Percentiles rank a stretch among this genome's conserved stretches.
Conservation (phyloP, 805 yeast species). For the Candida silvicultrix region DNA sequence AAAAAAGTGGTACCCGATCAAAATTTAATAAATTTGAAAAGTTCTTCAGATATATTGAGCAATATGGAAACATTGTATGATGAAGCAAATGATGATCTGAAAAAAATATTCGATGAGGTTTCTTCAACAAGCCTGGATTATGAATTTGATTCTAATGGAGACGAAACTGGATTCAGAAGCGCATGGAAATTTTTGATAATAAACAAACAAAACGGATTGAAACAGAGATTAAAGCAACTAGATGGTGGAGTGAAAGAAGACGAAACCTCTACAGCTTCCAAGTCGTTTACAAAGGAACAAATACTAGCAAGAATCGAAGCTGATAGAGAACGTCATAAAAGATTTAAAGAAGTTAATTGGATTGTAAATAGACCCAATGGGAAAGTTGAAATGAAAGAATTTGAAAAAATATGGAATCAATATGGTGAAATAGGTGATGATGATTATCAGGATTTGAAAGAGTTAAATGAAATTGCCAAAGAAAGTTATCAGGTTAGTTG, state of each 20-base stretch:
- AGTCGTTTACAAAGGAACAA: slow-evolving; percentile 35
- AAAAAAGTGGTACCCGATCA: slow-evolving; percentile 30
- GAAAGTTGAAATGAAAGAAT: slow-evolving; percentile 37
- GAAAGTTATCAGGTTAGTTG: slow-evolving; percentile 34
- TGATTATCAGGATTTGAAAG: slow-evolving; percentile 46
- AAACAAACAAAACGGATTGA: slow-evolving; percentile 12
- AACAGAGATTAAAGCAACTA: slow-evolving; percentile 8
- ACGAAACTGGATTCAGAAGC: slow-evolving; percentile 11
- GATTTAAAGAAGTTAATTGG: slow-evolving; percentile 79
- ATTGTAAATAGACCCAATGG: slow-evolving; percentile 45
- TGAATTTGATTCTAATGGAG: neutral
- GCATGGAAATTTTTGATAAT: slow-evolving; percentile 18
- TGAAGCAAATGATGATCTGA: slow-evolving; percentile 3
- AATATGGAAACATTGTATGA: slow-evolving; percentile 13
- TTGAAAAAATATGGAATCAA: slow-evolving; percentile 38
- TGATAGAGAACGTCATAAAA: slow-evolving; percentile 86
- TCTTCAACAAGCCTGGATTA: slow-evolving; percentile 2
- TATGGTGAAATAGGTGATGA: slow-evolving; percentile 32
- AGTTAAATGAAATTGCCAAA: slow-evolving; percentile 47
- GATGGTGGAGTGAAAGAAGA: neutral
- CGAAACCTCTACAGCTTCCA: neutral
- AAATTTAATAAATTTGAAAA: slow-evolving; percentile 14
- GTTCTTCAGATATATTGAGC: slow-evolving; percentile 12
- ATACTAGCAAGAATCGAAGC: slow-evolving; percentile 80
- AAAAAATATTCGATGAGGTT: slow-evolving; percentile 1